Evolutionary conservation across 768 basidiomycete species (phyloP).

Genomic region (Naganishia kalamii): DNA sequence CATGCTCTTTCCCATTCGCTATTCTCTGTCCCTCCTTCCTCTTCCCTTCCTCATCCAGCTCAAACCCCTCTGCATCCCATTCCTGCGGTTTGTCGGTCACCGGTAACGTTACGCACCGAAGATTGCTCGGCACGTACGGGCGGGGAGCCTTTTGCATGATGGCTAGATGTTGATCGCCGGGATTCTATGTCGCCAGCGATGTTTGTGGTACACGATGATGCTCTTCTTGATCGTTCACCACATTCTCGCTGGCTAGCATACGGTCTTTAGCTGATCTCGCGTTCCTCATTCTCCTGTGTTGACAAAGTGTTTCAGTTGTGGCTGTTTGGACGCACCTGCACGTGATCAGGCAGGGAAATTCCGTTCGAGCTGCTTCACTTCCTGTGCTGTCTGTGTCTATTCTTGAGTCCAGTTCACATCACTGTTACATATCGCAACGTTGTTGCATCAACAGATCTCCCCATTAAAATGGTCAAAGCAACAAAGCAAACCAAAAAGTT

Average conservation of each 20-base stretch:
- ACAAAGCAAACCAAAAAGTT: conserved; percentile 81
- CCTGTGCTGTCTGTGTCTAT: too few relatives aligned
- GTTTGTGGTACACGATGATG: too few relatives aligned
- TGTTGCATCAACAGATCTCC: neutral
- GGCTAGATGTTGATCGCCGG: too few relatives aligned
- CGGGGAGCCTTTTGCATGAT: neutral
- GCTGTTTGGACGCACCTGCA: neutral
- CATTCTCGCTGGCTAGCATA: too few relatives aligned
- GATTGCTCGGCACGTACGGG: neutral
- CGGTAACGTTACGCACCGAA: neutral
- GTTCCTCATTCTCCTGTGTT: neutral
- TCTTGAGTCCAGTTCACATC: neutral
- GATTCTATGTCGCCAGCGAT: too few relatives aligned
- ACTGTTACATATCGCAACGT: too few relatives aligned
- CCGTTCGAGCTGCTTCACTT: neutral
- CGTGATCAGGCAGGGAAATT: neutral
- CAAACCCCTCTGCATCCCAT: neutral
- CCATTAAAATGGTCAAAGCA: conserved; percentile 52
- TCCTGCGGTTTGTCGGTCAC: neutral
- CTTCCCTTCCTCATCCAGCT: neutral
- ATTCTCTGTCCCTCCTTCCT: neutral
- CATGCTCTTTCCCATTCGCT: neutral
- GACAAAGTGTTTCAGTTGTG: neutral
- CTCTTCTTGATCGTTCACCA: too few relatives aligned
- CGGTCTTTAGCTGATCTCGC: neutral